phyloP scores from a whole-genome alignment of 2,329 filamentous ascomycete genomes.

The Trichoderma afroharzianum region DNA sequence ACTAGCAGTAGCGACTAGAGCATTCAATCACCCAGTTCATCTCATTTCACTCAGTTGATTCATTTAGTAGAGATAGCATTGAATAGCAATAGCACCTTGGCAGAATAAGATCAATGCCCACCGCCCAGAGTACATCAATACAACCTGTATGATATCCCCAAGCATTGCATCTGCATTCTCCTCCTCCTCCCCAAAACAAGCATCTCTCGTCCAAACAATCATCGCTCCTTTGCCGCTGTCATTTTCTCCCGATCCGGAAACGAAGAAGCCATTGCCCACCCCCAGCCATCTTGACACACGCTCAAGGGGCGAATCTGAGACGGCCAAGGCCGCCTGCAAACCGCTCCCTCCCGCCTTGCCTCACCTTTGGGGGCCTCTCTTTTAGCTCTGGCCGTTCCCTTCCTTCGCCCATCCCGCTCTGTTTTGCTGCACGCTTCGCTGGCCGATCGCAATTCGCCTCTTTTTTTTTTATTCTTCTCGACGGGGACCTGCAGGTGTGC shows the following conservation, averaged over 20 bases:
- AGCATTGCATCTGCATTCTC: not conserved
- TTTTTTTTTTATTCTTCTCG: not conserved
- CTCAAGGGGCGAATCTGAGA: conserved; percentile 9
- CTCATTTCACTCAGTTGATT: not conserved
- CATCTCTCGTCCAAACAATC: not conserved
- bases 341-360: not conserved
- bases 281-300: conserved; percentile 15
- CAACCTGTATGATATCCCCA: not conserved
- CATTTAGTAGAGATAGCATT: not conserved
- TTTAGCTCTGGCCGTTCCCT: not conserved
- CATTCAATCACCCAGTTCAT: not conserved
- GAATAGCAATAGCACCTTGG: not conserved
- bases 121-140: not conserved
- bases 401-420: not conserved
- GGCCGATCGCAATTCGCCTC: conserved; percentile 14
- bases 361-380: not conserved
- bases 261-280: not conserved
- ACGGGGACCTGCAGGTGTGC: not conserved
- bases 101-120: not conserved
- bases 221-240: not conserved
- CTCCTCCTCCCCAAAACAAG: not conserved
- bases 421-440: not conserved
- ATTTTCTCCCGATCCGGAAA: not conserved
- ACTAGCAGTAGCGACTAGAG: not conserved
- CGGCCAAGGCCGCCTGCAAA: conserved; percentile 6